Evolutionary conservation across 2,329 filamentous ascomycete genomes (phyloP).

Genomic region (Nemania sp.): DNA sequence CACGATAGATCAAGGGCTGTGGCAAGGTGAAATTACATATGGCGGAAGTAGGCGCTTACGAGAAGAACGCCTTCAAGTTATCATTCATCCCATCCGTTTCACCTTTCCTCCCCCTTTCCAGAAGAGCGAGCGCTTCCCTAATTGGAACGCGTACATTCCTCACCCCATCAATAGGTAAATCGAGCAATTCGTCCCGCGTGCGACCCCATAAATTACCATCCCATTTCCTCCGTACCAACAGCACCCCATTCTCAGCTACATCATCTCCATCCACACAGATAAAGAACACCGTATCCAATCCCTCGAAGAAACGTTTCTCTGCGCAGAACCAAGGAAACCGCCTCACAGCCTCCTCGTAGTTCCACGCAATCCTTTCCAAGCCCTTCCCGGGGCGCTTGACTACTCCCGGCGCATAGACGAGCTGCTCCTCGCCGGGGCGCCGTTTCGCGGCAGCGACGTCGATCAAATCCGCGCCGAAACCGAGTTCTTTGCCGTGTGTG

Average conservation of each 20-base stretch:
- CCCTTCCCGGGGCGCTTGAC: no score
- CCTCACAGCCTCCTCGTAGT: conserved; percentile 34
- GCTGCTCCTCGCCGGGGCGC: no score
- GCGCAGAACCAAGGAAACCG: conserved; percentile 38
- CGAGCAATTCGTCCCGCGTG: conserved; percentile 27
- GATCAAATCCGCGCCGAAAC: conserved; percentile 25
- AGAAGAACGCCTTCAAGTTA: conserved; percentile 25
- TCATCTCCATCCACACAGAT: conserved; percentile 31
- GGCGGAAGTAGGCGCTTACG: conserved; percentile 16
- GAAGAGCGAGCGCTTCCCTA: conserved; percentile 25
- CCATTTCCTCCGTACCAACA: conserved; percentile 29
- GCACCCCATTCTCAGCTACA: conserved; percentile 19
- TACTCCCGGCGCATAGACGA: no score
- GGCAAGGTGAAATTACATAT: no score
- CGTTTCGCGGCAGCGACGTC: no score
- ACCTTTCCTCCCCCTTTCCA: conserved; percentile 29
- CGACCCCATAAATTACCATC: conserved; percentile 24
- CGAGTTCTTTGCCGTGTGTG: conserved; percentile 34
- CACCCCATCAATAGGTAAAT: neutral
- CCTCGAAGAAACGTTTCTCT: conserved; percentile 34
- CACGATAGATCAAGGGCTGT: no score
- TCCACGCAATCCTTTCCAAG: conserved; percentile 16
- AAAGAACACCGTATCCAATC: conserved; percentile 32
- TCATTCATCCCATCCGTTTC: conserved; percentile 30
- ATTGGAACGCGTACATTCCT: conserved; percentile 10